Evolutionary conservation across 2,329 filamentous ascomycete genomes (phyloP).

Genomic region (Cercospora beticola): DNA sequence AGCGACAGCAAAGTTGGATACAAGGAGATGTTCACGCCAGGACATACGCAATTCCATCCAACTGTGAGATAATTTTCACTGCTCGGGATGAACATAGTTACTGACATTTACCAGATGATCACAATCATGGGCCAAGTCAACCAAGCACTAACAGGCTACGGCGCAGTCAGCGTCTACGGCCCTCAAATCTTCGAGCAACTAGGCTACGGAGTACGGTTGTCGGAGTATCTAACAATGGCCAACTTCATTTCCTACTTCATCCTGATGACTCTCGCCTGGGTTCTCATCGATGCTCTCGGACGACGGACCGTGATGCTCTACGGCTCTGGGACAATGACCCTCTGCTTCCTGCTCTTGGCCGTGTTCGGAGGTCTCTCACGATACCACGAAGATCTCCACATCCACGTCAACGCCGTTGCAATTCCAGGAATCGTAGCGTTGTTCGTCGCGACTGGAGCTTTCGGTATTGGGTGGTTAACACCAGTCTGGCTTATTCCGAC

Average conservation of each 20-base stretch:
- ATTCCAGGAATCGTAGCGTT: slow-evolving; percentile 54
- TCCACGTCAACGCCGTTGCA: slow-evolving; percentile 47
- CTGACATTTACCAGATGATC: slow-evolving; percentile 41
- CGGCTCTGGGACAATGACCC: slow-evolving; percentile 51
- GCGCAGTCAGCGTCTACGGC: slow-evolving; percentile 61
- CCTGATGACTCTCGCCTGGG: slow-evolving; percentile 62
- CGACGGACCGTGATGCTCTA: slow-evolving; percentile 55
- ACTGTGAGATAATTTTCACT: slow-evolving; percentile 35
- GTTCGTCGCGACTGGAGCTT: slow-evolving; percentile 59
- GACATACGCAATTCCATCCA: slow-evolving; percentile 59
- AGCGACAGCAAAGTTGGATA: slow-evolving; percentile 49
- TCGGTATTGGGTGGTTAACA: slow-evolving; percentile 61
- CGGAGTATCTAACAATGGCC: slow-evolving; percentile 59
- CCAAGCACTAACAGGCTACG: slow-evolving; percentile 55
- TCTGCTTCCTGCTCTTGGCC: slow-evolving; percentile 53
- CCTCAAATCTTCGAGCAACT: slow-evolving; percentile 64
- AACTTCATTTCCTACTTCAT: slow-evolving; percentile 63
- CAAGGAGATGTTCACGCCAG: slow-evolving; percentile 58
- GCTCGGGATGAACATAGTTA: neutral
- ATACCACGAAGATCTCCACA: slow-evolving; percentile 40
- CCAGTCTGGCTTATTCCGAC: slow-evolving; percentile 62
- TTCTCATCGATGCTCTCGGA: slow-evolving; percentile 58
- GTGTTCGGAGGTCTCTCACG: slow-evolving; percentile 53
- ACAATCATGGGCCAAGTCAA: slow-evolving; percentile 64
- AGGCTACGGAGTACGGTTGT: slow-evolving; percentile 52